Evolutionary conservation across 805 yeast species (phyloP).

Genomic region (Blastobotrys robertii): DNA sequence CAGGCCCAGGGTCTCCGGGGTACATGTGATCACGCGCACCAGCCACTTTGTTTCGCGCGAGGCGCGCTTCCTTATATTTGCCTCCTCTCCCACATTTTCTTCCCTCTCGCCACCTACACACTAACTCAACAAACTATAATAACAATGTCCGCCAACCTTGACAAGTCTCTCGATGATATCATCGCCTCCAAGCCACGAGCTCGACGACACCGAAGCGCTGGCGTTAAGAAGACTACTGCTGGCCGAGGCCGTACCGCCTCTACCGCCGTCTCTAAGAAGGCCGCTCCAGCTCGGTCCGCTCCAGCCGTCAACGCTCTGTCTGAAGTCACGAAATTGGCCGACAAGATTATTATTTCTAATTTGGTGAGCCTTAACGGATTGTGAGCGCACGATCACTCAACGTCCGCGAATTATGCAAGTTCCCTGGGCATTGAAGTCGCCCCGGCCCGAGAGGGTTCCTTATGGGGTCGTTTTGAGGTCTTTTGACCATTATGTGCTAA

Average conservation of each 20-base stretch:
- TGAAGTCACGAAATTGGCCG: constrained; percentile 40
- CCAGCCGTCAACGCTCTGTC: constrained; percentile 17
- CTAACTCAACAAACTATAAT: neutral
- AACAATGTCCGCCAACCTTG: constrained; percentile 70
- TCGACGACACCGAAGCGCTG: constrained; percentile 20
- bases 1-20: no score
- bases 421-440: no score
- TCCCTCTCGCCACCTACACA: neutral
- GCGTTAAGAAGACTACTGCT: constrained; percentile 21
- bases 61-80: neutral
- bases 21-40: neutral
- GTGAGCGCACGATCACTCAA: no score
- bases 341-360: constrained; percentile 77
- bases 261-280: constrained; percentile 7
- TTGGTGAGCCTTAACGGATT: constrained; percentile 29
- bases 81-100: neutral
- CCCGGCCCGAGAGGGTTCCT: no score
- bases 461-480: no score
- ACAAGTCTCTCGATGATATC: constrained; percentile 91
- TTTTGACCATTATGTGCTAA: no score
- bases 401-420: no score
- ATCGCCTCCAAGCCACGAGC: constrained; percentile 47
- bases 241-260: constrained; percentile 7
- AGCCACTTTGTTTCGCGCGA: neutral
- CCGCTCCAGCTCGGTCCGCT: constrained; percentile 28